Evolutionary conservation across 805 yeast genomes (phyloP), one percentile per base, ranked within the genome.

Genomic region (Sugiyamaella marilandica): DNA sequence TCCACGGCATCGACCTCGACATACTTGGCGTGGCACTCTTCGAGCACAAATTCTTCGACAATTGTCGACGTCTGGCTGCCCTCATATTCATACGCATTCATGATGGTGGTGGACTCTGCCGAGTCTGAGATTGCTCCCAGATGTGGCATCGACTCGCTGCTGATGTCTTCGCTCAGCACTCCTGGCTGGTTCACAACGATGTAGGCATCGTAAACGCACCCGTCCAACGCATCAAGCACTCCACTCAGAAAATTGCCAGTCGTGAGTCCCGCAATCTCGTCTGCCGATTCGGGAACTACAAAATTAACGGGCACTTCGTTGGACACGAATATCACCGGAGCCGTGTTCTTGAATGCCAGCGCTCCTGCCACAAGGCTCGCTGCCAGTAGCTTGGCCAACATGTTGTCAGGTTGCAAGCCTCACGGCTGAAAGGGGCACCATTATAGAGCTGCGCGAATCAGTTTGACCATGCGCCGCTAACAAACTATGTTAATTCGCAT

Each of bases 151-250:
- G 85, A 82, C 11, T 83, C 32, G 80, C 75, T 32, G 16, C 50
- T 56, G 35, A 67, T 33, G 37, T 82, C 85, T 19, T 72, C 67
- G 39, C 74, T 65, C 5, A 65, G 62, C 51, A 82, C 61, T 1
- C 83, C 83, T 2, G 85, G 84, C 51, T 78, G 77, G 55, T 76
- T 71, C 1, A 82, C 74, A 31, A 84, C 65, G 2, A 84, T 64
- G 57, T 81, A 83, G 0, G 83, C 80, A 64, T 82, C 79, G 9
- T 84, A 76, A 1, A 72, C 56, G 59, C 89, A 84, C 1, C 49
- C 50, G 19, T 52, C 47, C 16, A 59, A 53, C 10, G 59, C 55
- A 26, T 47, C 54, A 35, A 34, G 41, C 21, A 52, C 55, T 5
- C 41, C 31, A 16, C 32, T 31, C 13, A 39, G 24, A 39, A 39